phyloP scores from a whole-genome alignment of 257 asterid genomes.

The Nicotiana obtusifolia region DNA sequence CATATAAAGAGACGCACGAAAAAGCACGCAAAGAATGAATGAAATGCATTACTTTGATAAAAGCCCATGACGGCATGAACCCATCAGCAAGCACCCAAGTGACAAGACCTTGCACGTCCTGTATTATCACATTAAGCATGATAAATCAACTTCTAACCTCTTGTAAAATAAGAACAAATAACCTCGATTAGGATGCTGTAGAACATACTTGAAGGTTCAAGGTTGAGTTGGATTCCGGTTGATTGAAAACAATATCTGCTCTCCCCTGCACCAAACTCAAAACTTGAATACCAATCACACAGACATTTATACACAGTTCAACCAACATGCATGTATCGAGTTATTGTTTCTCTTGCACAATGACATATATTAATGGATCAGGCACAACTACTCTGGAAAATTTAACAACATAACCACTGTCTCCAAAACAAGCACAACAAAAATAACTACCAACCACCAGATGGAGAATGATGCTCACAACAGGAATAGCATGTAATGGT shows the following conservation, averaged over 20 bases:
- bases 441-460: background rate
- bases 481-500: background rate
- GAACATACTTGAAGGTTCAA: slow-evolving; percentile 62
- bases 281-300: background rate
- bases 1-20: background rate
- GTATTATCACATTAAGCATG: slow-evolving; percentile 19
- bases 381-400: background rate
- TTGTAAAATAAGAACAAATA: background rate
- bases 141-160: background rate
- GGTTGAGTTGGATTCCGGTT: slow-evolving; percentile 59
- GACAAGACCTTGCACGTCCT: slow-evolving; percentile 94
- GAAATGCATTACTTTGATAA: slow-evolving; percentile 60
- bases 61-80: slow-evolving; percentile 94
- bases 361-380: background rate
- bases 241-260: slow-evolving; percentile 72
- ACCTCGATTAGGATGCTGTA: background rate
- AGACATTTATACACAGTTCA: slow-evolving; percentile 4
- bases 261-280: slow-evolving; percentile 53
- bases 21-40: background rate
- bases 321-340: background rate
- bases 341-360: background rate
- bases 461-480: background rate
- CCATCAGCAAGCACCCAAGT: slow-evolving; percentile 98
- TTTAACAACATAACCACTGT: background rate
- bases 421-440: background rate